Evolutionary conservation across 169 alveolate species (phyloP).

Genomic region (Plasmodium berghei): DNA sequence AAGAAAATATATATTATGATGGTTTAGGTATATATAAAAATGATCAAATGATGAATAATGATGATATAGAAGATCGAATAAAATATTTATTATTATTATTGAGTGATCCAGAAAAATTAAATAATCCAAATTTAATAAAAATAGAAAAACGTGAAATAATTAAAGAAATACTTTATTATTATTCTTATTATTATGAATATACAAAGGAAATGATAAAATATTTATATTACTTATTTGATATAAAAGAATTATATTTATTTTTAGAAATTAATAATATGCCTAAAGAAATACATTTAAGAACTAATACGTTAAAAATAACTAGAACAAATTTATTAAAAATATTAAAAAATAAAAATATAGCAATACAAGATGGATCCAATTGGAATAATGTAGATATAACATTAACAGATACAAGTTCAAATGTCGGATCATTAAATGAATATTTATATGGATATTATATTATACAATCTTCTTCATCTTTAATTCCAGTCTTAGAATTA

Average conservation of each 20-base stretch:
- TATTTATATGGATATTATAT: constrained; percentile 97
- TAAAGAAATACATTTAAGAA: constrained; percentile 37
- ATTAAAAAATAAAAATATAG: constrained; percentile 94
- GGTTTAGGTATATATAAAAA: constrained; percentile 59
- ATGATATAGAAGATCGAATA: constrained; percentile 71
- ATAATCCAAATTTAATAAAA: constrained; percentile 1
- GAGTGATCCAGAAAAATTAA: constrained; percentile 15
- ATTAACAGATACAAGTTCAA: constrained; percentile 93
- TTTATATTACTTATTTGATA: constrained; percentile 40
- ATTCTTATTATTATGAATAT: constrained; percentile 92
- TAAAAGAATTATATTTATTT: constrained; percentile 32
- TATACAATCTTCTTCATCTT: constrained; percentile 95
- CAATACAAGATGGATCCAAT: constrained; percentile 89
- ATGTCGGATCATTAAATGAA: constrained; percentile 98
- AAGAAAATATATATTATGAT: constrained; percentile 28
- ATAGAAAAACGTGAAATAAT: constrained; percentile 19
- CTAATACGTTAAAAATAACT: constrained; percentile 93
- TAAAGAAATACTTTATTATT: constrained; percentile 49
- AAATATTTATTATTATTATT: constrained; percentile 49
- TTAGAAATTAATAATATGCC: constrained; percentile 47
- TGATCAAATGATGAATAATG: constrained; percentile 33
- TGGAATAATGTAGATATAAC: constrained; percentile 90
- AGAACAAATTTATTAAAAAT: constrained; percentile 94
- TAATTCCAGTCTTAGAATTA: constrained; percentile 93
- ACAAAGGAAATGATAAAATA: constrained; percentile 90